Conservation (phyloP, 1,284 basidiomycete species). For the Ceratobasidium papillatum region DNA sequence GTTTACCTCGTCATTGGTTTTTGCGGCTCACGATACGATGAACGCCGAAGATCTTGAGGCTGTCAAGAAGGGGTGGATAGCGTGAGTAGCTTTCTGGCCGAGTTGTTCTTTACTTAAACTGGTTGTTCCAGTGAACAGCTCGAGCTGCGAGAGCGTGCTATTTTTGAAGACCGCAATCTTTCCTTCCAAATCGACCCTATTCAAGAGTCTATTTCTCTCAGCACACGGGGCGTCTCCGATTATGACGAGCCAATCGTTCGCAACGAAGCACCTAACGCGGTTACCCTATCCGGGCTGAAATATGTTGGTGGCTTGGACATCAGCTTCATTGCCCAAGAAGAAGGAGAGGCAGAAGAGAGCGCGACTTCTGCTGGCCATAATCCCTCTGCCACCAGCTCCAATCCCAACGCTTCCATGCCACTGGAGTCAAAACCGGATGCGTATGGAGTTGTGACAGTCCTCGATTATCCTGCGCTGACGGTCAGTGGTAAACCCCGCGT, state of each 20-base stretch:
- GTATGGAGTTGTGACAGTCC: constrained; percentile 48
- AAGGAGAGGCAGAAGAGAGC: constrained; percentile 32
- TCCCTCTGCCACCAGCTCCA: constrained; percentile 4
- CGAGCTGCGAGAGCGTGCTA: constrained; percentile 27
- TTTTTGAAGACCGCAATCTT: constrained; percentile 43
- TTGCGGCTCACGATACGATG: constrained; percentile 21
- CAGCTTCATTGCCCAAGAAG: constrained; percentile 45
- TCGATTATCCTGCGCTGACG: constrained; percentile 48
- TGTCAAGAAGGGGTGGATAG: constrained; percentile 40
- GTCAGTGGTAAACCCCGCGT: constrained; percentile 42
- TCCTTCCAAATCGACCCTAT: constrained; percentile 37
- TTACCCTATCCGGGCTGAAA: constrained; percentile 43
- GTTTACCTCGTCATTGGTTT: not conserved
- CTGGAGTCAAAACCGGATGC: constrained; percentile 43
- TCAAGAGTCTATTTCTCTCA: not conserved
- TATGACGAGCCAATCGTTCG: constrained; percentile 41
- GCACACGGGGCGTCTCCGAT: not conserved
- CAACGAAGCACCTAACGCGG: constrained; percentile 28
- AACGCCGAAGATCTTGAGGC: not conserved
- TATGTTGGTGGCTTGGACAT: constrained; percentile 50
- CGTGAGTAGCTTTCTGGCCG: constrained; percentile 11
- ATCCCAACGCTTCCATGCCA: not conserved
- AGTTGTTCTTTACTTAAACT: not conserved
- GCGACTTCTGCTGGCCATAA: constrained; percentile 36
- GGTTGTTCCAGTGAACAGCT: constrained; percentile 39